Evolutionary conservation across 2,329 filamentous ascomycete species (phyloP).

Genomic region (Sarocladium strictum): DNA sequence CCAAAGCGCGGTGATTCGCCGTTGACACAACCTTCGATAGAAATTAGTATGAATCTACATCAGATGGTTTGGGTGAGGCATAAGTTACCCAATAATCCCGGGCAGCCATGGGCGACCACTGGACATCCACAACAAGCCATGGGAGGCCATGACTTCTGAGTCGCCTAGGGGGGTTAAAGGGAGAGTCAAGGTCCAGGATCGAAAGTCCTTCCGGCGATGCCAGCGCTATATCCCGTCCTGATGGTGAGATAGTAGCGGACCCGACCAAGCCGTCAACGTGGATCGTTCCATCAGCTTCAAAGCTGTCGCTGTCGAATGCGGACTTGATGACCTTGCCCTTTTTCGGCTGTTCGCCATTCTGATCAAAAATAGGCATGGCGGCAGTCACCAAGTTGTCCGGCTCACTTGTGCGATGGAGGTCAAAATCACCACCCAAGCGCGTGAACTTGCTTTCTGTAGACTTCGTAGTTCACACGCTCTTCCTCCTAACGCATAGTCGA

Average conservation of each 20-base stretch:
- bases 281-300: conserved; percentile 78
- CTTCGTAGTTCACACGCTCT: too few species aligned
- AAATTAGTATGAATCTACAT: background rate
- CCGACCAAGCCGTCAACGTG: conserved; percentile 77
- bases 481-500: too few species aligned
- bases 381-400: background rate
- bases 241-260: conserved; percentile 88
- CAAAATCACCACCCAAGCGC: too few species aligned
- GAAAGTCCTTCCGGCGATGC: conserved; percentile 86
- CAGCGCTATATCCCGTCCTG: conserved; percentile 81
- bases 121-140: conserved; percentile 94
- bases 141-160: conserved; percentile 75
- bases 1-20: conserved; percentile 87
- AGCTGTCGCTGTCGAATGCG: conserved; percentile 80
- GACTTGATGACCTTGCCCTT: conserved; percentile 57
- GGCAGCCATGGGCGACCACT: conserved; percentile 90
- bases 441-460: too few species aligned
- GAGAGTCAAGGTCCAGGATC: conserved; percentile 87
- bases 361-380: conserved; percentile 45
- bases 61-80: background rate
- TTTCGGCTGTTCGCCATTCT: conserved; percentile 38
- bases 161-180: conserved; percentile 79
- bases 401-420: too few species aligned
- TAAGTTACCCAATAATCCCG: conserved; percentile 76
- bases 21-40: conserved; percentile 62